Evolutionary conservation across 495 filamentous ascomycete species (phyloP), one percentile per base, ranked within the genome.

Genomic region (Aspergillus hancockii): DNA sequence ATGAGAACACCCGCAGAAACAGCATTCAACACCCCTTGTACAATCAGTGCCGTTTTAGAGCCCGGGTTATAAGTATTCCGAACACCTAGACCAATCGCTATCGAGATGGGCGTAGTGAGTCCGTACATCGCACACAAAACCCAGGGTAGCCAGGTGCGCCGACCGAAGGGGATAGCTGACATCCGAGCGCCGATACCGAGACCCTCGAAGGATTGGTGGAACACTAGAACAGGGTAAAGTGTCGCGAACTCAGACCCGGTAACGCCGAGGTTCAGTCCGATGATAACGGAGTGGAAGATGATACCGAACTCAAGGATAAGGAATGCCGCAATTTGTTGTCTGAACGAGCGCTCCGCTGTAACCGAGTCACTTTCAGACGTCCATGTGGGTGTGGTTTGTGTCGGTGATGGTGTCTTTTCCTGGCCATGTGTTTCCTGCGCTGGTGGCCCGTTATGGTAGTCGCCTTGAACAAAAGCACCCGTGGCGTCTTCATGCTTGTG

Each of bases 211-310:
- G 59, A 55, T 36, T 69, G 64, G 46, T 69, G 64, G 47, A 90
- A 90, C 52, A 83, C 81, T 9, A 90, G 74, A 6, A 89, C 87
- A 43, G 85, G 74, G 63, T 87, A 88, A 18, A 90, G 79, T 9
- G 87, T 78, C 14, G 69, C 74, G 67, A 90, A 88, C 50, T 88
- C 81, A 0, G 74, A 59, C 23, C 84, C 85, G 1, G 83, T 71
- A n/a, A 88, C 84, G 6, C 83, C 85, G 12, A 90, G 81, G 3
- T 83, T 88, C 5, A 90, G 79, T n/a, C 87, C 87, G 50, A 90
- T 86, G 71, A 90, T 87, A 52, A 89, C 79, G 55, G 84, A 87
- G 67, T 90, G 87, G 63, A 89, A 88, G 47, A 90, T 77, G 56
- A 90, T 81, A 31, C 87, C 87, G 60, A 88, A 89, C 59, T 90